These are phyloP conservation scores for Knoxia roxburghii DNA, from an alignment of 257 asterid species.

Conservation along the genomic window DNA sequence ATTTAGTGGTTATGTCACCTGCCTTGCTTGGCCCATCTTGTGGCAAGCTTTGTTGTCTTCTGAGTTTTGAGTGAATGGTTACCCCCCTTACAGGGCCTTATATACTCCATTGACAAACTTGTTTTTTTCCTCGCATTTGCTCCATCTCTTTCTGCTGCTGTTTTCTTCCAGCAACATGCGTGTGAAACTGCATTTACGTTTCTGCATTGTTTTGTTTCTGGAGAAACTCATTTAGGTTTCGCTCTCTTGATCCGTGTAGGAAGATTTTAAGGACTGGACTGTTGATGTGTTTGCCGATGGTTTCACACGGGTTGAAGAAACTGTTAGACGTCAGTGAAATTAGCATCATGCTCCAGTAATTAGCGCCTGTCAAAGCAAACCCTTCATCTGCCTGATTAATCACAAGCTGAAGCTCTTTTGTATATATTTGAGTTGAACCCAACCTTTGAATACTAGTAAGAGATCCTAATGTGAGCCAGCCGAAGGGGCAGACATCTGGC, in stretches of 20 bases:
- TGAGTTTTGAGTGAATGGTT: not conserved
- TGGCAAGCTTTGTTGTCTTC: not conserved
- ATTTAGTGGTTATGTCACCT: no score
- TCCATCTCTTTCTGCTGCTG: not conserved
- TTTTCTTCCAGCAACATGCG: not conserved
- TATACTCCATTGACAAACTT: not conserved
- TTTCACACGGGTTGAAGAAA: conserved; percentile 74
- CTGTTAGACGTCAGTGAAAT: conserved; percentile 46
- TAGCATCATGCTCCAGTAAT: conserved; percentile 18
- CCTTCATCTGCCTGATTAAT: no score
- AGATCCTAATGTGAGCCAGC: no score
- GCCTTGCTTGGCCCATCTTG: no score
- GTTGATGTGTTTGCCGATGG: conserved; percentile 72
- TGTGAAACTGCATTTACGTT: not conserved
- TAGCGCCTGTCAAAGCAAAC: no score
- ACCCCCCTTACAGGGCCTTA: not conserved
- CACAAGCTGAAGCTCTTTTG: no score
- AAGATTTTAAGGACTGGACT: conserved; percentile 85
- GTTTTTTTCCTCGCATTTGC: no score
- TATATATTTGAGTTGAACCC: no score
- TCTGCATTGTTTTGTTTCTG: conserved; percentile 11
- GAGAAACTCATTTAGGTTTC: not conserved
- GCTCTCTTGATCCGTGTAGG: conserved; percentile 36
- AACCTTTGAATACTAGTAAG: no score
- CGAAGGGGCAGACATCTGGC: no score